Evolutionary conservation across 1,284 basidiomycete genomes (phyloP), one percentile per base, ranked within the genome.

Genomic region (Naganishia albida): DNA sequence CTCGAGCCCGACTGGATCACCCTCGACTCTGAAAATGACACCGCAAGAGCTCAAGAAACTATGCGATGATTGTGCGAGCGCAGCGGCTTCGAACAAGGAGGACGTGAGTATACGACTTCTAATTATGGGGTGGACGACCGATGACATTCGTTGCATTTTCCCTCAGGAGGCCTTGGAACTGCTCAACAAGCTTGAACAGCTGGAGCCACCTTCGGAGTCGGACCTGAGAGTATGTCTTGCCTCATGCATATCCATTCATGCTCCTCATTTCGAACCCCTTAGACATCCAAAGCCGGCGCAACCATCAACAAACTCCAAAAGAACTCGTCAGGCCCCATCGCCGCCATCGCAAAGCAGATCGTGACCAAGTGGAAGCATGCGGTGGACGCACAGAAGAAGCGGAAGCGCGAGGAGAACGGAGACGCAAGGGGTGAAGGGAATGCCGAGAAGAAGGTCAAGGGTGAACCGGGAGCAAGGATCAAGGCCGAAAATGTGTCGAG

Each of bases 211-310:
- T 2, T 62, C 57, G 3, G 64, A 66, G 42, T 50, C 59, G 40
- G 56, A 53, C 50, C 44, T 66, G 4, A 40, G 64, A 44, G 64
- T 66, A 16, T 30, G 57, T 44, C 18, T 28, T 16, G 20, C 20
- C 18, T 44, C 40, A 7, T 25, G 7, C 4, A 7, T n/a, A 2
- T 30, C n/a, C 7, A 7, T 38, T 26, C n/a, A 40, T 25, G 4
- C 20, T 42, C 13, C 15, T 59, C 43, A 30, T 44, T 2, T 3
- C 30, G 2, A 1, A 28, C 20, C 16, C 50, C 34, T n/a, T 48
- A 68, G 67, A 62, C 60, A 28, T 60, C 67, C 20, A 68, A 68
- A 68, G 67, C 67, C 40, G 67, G 67, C 26, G 67, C 67, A 18
- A 53, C 54, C 20, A 68, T 68, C 59, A 65, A 65, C 60, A 59